Base-by-base conservation (phyloP, 306 rosid species). In the Pyrus pyrifolia region DNA sequence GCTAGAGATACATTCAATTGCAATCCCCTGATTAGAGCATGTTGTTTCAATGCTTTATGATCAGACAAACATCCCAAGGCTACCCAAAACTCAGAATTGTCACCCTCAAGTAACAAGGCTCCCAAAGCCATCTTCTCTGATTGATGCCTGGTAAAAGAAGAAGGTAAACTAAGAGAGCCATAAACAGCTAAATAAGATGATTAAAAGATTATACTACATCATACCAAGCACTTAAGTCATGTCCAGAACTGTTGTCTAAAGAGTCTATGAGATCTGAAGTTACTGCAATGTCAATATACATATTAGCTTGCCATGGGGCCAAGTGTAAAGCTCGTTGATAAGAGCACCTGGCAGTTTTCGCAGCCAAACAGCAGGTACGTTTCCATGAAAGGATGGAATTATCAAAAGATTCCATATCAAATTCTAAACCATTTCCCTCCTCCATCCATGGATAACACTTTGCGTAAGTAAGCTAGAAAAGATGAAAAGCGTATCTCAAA, bases 271-370 rank as follows among this genome's bases (percentile, higher is more conserved):
- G 85, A 81, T 90, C 87, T 73, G 88, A 86, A 81, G 86, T 79
- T 58, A 90, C 82, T 74, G 98, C 97, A 82, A 94, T 89, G 78
- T 91, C 96, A 18, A 85, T 73, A 72, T 91, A 94, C 51, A 88
- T 87, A 76, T 91, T 91, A 86, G 97, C 93, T 86, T 91, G 90
- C 97, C 96, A 91, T 35, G 97, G 98, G 83, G 96, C 84, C 84
- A 94, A 81, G 85, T 83, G 91, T 86, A 91, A 77, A 58, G 98
- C 97, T 70, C 89, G 93, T 83, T 94, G 93, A 78, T 94, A 94
- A n/a, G 93, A 94, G 79, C 80, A 49, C 76, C 71, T 87, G 27
- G 98, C 95, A 64, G 83, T 70, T 80, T 73, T 81, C 76, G 89
- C 90, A 84, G 98, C 93, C 78, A 80, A 78, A 75, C 51, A 25